Base-by-base conservation (phyloP, 768 basidiomycete species). In the Calocera viscosa region DNA sequence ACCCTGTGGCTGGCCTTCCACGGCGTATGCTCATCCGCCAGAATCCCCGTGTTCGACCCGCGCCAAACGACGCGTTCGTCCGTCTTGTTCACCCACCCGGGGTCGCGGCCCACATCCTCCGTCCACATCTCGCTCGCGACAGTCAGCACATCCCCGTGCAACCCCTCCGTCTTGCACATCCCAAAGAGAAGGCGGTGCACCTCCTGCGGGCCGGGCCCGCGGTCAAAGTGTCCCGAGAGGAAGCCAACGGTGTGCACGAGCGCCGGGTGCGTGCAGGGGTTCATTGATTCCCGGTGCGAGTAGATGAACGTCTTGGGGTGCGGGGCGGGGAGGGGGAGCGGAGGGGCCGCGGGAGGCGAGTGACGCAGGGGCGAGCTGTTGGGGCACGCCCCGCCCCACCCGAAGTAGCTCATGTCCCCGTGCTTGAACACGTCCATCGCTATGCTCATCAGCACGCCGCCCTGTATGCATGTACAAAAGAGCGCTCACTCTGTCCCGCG, bases 221-320 rank as follows among this genome's bases (percentile, higher is more conserved):
- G 49, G 30, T 38, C 65, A 30, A 5, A 14, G 63, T 63, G 33
- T 35, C 38, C 22, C 11, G 43, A 65, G 41, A 69, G 66, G 40
- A 69, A 65, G 33, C 68, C 68, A 30, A 63, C 67, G 22, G 67
- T 49, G 34, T 69, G 66, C 17, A 67, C 63, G 30, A 64, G 68
- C 14, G 14, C 26, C 2, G 79, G 79, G 66, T 84, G 80, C 32
- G 76, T 69, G 71, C 83, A 85, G 1, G 82, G 81, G 67, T 84
- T 76, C 82, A 84, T 84, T 33, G 79, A 75, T 19, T 70, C 72
- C 12, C 72, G 69, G 72, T 84, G 83, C 68, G 83, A 74, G 68
- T 82, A 74, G 47, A 84, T 83, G 72, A 84, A 85, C 24, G 71
- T 68, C 64, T 71, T 72, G 35, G 63, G 32, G 16, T 60, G 53